phyloP scores from a whole-genome alignment of 768 basidiomycete genomes.

The Suillus americanus region DNA sequence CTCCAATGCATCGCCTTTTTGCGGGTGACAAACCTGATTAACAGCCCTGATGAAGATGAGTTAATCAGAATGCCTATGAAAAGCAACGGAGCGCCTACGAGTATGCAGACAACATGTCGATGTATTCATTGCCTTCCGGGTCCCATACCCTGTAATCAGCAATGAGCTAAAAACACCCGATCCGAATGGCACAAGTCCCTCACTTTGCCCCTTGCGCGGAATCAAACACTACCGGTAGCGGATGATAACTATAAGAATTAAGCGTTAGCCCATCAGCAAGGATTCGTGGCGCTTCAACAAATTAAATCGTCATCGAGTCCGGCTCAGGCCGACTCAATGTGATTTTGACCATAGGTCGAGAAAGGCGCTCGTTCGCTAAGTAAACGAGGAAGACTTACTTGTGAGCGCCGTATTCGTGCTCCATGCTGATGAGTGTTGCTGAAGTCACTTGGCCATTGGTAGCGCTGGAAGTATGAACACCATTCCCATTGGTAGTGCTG shows the following conservation, averaged over 20 bases:
- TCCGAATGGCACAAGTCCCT: constrained; percentile 43
- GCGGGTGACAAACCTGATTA: constrained; percentile 63
- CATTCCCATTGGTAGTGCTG: constrained; percentile 7
- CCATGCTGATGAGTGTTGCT: constrained; percentile 74
- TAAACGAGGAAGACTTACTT: constrained; percentile 58
- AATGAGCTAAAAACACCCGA: constrained; percentile 9
- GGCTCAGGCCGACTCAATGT: constrained; percentile 12
- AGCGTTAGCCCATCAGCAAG: constrained; percentile 33
- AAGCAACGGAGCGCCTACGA: constrained; percentile 56
- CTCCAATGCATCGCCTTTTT: constrained; percentile 1
- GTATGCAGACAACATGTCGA: constrained; percentile 98
- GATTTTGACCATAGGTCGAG: constrained; percentile 21
- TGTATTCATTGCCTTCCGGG: constrained; percentile 92
- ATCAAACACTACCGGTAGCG: constrained; percentile 93
- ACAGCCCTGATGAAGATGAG: constrained; percentile 57
- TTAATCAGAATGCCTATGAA: constrained; percentile 7
- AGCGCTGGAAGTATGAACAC: not conserved
- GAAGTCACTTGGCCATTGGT: constrained; percentile 44
- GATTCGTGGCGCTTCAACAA: constrained; percentile 23
- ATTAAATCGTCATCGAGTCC: constrained; percentile 17
- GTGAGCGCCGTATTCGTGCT: constrained; percentile 83
- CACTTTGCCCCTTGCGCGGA: constrained; percentile 86
- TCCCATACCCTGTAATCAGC: constrained; percentile 72
- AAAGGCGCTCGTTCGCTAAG: constrained; percentile 16
- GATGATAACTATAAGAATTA: constrained; percentile 81